Evolutionary conservation across 768 basidiomycete species (phyloP), one percentile per base, ranked within the genome.

Genomic region (Cystobasidiopsis lactophilus): DNA sequence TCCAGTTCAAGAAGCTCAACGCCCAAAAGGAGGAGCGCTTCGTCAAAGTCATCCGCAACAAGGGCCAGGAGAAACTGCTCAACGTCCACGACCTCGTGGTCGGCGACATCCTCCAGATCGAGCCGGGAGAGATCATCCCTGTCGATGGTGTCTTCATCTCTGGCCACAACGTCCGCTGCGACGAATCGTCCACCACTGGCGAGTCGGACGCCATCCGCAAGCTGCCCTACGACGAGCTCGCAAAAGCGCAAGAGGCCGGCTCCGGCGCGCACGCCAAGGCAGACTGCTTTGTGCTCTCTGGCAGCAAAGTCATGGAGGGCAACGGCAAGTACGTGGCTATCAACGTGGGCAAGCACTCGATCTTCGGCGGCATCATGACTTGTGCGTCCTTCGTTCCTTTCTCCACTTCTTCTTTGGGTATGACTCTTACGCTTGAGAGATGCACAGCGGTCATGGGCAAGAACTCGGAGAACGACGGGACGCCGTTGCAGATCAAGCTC

Each of bases 281-380:
- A 45, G 91, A 96, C 61, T 93, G 86, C 67, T 95, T 93, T 68
- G 63, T 96, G 52, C 71, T 96, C 60, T 82, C 80, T 21, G 93
- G 93, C 16, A 77, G 77, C 64, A 96, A 91, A 67, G 84, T 98
- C 38, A 69, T 86, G 21, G 93, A 96, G 67, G 93, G 93, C 40
- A 80, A 91, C 41, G 93, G 93, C 26, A 74, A 71, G 53, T 98
- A 96, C 62, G 79, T 98, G 46, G 77, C 95, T 48, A 81, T 93
- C 48, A 79, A 85, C 2, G 85, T 96, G 46, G 93, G 93, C 11
- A 77, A 76, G 13, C 83, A 80, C 69, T 85, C 81, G 59, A 96
- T 95, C 68, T 86, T 95, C 64, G 93, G 93, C 38, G 76, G 86
- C 41, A 88, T 95, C 62, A 86, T 96, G 84, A 91, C 91, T 79